Evolutionary conservation across 2,329 filamentous ascomycete species (phyloP).

Genomic region (Rutstroemia sp.): DNA sequence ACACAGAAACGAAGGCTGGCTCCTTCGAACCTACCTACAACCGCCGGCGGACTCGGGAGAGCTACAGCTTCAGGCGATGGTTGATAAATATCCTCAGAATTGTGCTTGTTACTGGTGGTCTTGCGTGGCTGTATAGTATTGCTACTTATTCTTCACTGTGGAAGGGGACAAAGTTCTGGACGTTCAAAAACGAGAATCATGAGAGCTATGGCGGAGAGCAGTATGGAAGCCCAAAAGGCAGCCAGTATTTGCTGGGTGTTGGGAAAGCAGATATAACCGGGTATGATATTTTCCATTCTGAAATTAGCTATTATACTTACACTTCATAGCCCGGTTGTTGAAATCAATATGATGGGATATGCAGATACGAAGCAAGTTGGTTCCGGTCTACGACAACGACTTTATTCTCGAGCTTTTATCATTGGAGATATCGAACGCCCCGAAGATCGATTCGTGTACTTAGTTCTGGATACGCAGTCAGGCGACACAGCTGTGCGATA

Average conservation of each 20-base stretch:
- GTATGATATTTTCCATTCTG: constrained; percentile 32
- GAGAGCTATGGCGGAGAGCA: constrained; percentile 1
- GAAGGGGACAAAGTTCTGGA: constrained; percentile 5
- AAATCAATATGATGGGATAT: constrained; percentile 89
- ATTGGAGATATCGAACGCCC: constrained; percentile 60
- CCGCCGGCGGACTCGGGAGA: background rate
- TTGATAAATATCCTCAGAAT: background rate
- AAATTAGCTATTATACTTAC: constrained; percentile 11
- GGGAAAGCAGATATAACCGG: constrained; percentile 69
- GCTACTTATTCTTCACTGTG: background rate
- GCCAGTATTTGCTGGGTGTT: constrained; percentile 55
- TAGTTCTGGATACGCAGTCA: constrained; percentile 79
- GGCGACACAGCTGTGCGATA: constrained; percentile 84
- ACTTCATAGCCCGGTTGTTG: constrained; percentile 63
- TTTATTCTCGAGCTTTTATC: constrained; percentile 87
- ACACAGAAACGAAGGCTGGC: constrained; percentile 2
- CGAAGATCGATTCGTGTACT: constrained; percentile 71
- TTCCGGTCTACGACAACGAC: constrained; percentile 74
- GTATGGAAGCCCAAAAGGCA: constrained; percentile 13
- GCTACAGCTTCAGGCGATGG: background rate
- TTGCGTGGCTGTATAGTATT: background rate
- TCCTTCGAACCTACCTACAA: background rate
- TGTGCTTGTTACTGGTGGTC: background rate
- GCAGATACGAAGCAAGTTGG: constrained; percentile 78
- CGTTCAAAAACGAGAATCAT: constrained; percentile 1